Percentiles rank a stretch among this genome's conserved stretches.
These are phyloP conservation scores for Myriosclerotinia duriaeana DNA, from an alignment of 2,329 filamentous ascomycete species.

Conservation along the genomic window DNA sequence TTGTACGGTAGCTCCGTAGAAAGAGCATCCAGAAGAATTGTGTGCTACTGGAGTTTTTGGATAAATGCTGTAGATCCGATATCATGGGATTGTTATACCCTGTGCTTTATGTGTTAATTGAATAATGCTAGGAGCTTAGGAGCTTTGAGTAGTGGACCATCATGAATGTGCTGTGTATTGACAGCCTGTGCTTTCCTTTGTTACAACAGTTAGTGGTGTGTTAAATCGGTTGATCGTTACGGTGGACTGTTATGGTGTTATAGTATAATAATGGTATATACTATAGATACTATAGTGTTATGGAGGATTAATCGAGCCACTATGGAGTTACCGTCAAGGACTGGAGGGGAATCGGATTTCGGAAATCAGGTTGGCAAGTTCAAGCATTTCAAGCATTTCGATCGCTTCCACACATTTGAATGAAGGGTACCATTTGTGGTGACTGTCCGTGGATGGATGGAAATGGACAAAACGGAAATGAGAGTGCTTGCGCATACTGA, in stretches of 20 bases:
- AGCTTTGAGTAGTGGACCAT: neutral
- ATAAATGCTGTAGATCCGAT: neutral
- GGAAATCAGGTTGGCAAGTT: neutral
- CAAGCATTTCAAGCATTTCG: neutral
- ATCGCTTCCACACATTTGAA: neutral
- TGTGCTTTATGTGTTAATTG: neutral
- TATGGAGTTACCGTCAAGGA: neutral
- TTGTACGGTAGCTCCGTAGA: neutral
- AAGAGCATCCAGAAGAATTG: neutral
- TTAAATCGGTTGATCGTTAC: neutral
- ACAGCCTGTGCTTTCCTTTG: neutral
- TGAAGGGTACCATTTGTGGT: neutral
- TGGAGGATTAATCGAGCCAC: neutral
- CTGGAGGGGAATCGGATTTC: neutral
- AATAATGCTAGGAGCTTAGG: neutral
- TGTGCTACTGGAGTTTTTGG: too few species aligned
- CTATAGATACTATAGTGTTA: neutral
- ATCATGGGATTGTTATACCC: neutral
- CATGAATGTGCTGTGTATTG: neutral
- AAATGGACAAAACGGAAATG: neutral
- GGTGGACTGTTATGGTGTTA: neutral
- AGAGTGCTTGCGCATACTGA: neutral
- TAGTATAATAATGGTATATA: too few species aligned
- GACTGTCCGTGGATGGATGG: neutral
- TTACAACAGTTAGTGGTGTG: neutral